phyloP scores from a whole-genome alignment of 1,284 basidiomycete species.

The Trichosporon sp. region DNA sequence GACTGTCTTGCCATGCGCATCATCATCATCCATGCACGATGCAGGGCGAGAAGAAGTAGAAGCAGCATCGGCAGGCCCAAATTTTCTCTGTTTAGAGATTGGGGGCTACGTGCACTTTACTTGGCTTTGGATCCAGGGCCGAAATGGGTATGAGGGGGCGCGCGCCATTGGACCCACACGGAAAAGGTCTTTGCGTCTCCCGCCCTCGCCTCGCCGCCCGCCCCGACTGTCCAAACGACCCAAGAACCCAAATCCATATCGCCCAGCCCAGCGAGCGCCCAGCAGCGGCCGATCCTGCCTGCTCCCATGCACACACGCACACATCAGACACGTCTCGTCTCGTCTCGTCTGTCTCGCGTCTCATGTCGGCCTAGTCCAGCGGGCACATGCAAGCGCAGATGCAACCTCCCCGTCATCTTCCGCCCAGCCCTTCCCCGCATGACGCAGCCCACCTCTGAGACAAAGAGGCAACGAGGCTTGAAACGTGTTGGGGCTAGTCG shows the following conservation, averaged over 20 bases:
- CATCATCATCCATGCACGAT: background rate
- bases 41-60: background rate
- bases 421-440: background rate
- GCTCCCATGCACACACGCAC: background rate
- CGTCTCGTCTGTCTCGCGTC: background rate
- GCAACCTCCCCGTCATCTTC: background rate
- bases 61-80: background rate
- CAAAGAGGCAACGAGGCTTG: slow-evolving; percentile 2
- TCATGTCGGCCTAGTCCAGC: background rate
- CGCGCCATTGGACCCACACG: slow-evolving; percentile 1
- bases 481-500: slow-evolving; percentile 1
- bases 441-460: background rate
- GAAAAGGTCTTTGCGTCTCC: background rate
- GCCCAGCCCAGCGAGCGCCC: background rate
- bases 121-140: slow-evolving; percentile 2
- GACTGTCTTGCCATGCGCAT: background rate
- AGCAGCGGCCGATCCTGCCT: background rate
- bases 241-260: background rate
- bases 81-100: background rate
- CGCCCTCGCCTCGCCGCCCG: background rate
- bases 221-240: background rate
- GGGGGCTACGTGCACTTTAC: slow-evolving; percentile 1
- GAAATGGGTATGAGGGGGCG: background rate
- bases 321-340: background rate
- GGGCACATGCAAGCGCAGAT: background rate